Evolutionary conservation across 2,329 filamentous ascomycete genomes (phyloP), one percentile per base, ranked within the genome.

Genomic region (Paraconiothyrium brasiliense): DNA sequence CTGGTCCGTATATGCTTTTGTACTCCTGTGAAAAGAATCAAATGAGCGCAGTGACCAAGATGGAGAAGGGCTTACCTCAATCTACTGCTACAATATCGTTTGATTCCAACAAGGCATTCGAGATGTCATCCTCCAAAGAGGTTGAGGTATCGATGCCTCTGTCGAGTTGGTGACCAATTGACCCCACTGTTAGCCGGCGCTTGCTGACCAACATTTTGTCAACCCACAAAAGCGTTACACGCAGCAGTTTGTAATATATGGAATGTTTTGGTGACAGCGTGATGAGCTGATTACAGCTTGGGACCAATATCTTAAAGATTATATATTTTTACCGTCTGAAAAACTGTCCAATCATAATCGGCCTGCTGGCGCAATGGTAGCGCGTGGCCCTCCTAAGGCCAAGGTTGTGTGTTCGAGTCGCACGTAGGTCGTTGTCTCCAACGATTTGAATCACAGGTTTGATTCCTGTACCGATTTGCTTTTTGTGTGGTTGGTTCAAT

Each of bases 351-450:
- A 7, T 35, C 9, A 1, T 52, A 5, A 2, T 30, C 16, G 73
- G 71, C 72, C 70, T 70, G 72, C 69, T 76, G 73, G 73, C 73
- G 73, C 73, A 76, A 76, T 76, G 73, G 73, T 75, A 76, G 73
- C 73, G 73, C 73, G 73, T 73, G 71, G 72, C 73, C 73, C 73
- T 76, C 73, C 73, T 76, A 76, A 76, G 73, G 73, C 72, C 71
- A 72, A 75, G 73, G 73, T 67, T 76, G 73, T 68, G 66, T 67
- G 73, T 76, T 76, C 73, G 73, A 76, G 73, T 76, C 73, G 67
- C 67, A 69, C 71, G 67, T 74, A 70, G 72, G 72, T 76, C 73
- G 73, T 14, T 30, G 27, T 30, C 4, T 30, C 27, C 4, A 30
- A 30, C 27, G 27, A 37, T 10, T 37, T 14, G 35, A 3, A 10